phyloP scores from a whole-genome alignment of 345 rosid species.

The Nasturtium officinale region DNA sequence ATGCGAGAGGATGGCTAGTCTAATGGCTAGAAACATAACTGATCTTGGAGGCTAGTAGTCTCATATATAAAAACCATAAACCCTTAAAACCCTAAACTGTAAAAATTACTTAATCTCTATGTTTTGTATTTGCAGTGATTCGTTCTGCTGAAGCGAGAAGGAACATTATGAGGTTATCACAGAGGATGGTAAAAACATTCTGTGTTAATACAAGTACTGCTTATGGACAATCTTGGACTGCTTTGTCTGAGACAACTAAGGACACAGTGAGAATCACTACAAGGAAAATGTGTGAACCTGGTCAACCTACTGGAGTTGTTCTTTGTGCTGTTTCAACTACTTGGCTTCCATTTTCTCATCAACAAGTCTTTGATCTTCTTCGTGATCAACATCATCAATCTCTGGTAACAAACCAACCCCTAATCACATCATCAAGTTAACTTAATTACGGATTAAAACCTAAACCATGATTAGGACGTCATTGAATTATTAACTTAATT shows the following conservation, averaged over 20 bases:
- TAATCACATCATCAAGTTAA: no score
- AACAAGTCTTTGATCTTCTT: conserved; percentile 71
- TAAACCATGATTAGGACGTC: neutral
- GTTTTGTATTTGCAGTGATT: conserved; percentile 50
- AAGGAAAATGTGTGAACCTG: conserved; percentile 68
- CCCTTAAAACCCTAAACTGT: neutral
- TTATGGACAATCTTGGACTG: conserved; percentile 85
- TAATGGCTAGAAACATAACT: conserved; percentile 83
- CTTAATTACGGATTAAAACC: neutral
- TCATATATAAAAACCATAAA: neutral
- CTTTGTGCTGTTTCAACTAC: conserved; percentile 83
- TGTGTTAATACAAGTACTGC: conserved; percentile 61
- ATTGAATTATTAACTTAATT: no score
- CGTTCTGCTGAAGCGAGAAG: conserved; percentile 73
- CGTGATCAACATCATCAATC: conserved; percentile 75
- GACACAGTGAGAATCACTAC: conserved; percentile 78
- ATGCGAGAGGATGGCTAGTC: conserved; percentile 87
- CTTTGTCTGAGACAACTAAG: conserved; percentile 57
- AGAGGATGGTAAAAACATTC: conserved; percentile 83
- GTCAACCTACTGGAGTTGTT: conserved; percentile 83
- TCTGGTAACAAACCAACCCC: conserved; percentile 54
- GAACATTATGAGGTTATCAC: conserved; percentile 80
- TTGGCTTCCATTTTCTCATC: conserved; percentile 77
- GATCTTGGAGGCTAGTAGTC: conserved; percentile 74
- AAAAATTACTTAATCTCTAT: neutral